These are phyloP conservation scores for Rhodotorula sp. DNA, from an alignment of 1,284 basidiomycete genomes.

Conservation along the genomic window DNA sequence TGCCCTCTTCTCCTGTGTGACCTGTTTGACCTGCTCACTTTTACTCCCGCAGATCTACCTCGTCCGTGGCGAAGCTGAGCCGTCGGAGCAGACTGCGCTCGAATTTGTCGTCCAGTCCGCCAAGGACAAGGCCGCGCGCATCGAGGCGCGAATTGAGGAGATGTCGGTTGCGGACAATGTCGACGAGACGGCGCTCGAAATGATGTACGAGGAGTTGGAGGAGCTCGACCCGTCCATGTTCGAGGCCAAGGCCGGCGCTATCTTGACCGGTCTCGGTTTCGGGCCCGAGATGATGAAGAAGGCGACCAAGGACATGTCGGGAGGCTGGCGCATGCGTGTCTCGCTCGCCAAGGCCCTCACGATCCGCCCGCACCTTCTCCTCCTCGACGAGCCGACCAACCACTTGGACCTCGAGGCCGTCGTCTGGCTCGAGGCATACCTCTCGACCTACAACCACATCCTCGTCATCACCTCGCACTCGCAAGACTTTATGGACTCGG, in stretches of 20 bases:
- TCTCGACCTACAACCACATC: constrained; percentile 97
- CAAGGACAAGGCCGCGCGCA: constrained; percentile 87
- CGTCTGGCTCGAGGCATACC: constrained; percentile 97
- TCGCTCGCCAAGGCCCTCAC: constrained; percentile 94
- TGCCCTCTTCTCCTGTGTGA: neutral
- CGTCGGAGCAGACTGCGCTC: constrained; percentile 90
- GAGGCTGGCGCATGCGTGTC: constrained; percentile 99
- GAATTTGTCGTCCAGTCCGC: constrained; percentile 95
- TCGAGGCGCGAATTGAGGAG: constrained; percentile 93
- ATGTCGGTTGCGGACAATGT: constrained; percentile 83
- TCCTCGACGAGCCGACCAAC: constrained; percentile 72
- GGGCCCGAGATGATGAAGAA: constrained; percentile 87
- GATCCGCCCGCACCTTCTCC: constrained; percentile 89
- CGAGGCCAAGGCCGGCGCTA: constrained; percentile 91
- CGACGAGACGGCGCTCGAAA: constrained; percentile 82
- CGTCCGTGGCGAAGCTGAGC: constrained; percentile 92
- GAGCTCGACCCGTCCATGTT: constrained; percentile 95
- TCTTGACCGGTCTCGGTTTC: constrained; percentile 96
- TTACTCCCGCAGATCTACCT: constrained; percentile 71
- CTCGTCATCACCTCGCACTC: constrained; percentile 95
- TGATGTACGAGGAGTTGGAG: constrained; percentile 93
- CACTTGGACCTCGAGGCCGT: constrained; percentile 83
- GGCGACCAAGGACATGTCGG: constrained; percentile 96
- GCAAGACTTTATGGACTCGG: constrained; percentile 96
- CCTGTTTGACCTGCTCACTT: neutral